Conservation (phyloP, 2,329 filamentous ascomycete genomes). For the Phyllosticta citribraziliensis region DNA sequence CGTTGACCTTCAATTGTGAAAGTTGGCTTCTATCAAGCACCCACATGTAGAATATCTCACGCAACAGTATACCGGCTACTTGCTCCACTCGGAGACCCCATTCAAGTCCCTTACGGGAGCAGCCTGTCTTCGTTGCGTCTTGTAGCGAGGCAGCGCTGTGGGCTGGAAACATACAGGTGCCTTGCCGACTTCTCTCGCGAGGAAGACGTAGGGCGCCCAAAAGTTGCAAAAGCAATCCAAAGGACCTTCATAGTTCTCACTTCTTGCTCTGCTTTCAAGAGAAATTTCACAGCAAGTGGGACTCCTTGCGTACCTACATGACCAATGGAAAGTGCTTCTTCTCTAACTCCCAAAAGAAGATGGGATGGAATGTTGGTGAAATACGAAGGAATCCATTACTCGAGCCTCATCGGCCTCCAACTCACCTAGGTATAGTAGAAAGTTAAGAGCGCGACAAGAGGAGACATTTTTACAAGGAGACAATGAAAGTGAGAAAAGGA, state of each 20-base stretch:
- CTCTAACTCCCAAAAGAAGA: background rate
- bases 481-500: background rate
- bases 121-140: constrained; percentile 36
- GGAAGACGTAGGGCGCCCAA: constrained; percentile 15
- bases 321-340: background rate
- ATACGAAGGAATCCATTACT: background rate
- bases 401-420: background rate
- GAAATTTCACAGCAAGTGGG: constrained; percentile 37
- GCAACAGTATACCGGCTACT: constrained; percentile 33
- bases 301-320: constrained; percentile 45
- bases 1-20: background rate
- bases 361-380: background rate
- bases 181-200: constrained; percentile 20
- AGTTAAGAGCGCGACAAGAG: background rate
- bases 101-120: constrained; percentile 38
- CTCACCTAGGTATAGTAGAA: background rate
- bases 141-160: constrained; percentile 34
- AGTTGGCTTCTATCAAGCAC: too few relatives aligned
- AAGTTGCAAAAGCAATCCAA: constrained; percentile 37
- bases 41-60: background rate
- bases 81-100: constrained; percentile 28
- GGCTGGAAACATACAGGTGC: constrained; percentile 25
- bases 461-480: background rate
- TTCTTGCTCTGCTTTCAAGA: constrained; percentile 34
- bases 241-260: constrained; percentile 49